Evolutionary conservation across 371 early-diverging fungal genomes (phyloP), one percentile per base, ranked within the genome.

Genomic region (Mucor saturninus): DNA sequence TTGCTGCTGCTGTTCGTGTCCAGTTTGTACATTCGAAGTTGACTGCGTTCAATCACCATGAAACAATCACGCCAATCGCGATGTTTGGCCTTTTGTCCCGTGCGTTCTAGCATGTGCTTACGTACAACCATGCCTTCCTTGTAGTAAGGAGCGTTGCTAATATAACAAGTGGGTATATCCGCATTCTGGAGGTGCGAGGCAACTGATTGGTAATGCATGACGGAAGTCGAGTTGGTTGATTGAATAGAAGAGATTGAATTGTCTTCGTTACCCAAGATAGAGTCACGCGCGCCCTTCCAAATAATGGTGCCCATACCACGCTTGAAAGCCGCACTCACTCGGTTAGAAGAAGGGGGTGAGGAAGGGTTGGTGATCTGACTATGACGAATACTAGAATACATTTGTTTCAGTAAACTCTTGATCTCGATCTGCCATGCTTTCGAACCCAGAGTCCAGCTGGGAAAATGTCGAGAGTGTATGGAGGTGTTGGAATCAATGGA

Each of bases 11-110:
- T 49, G 5, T 39, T 68, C 56, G 37, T 67, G 40, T 91, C 93
- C 54, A 89, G 76, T 63, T 89, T 86, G 77, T 89, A 93, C 91
- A 95, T 89, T 28, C 82, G 79, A 9, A 93, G 78, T 29, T 91
- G 87, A 14, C 91, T 93, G 31, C 86, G 86, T 42, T 87, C 91
- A 31, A 88, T 76, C 1, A 92, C 83, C 46, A 91, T 85, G 40
- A 89, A 84, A 66, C 90, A 83, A 29, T 92, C 83, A 60, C 87
- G 90, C 96, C 96, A 96, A 11, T 84, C 81, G 6, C 95, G 85
- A 63, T 89, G 77, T 39, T 86, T 83, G 8, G 96, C 93, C 74
- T 91, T 90, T 61, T 86, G 84, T 52, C 87, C 91, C 2, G 83
- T 77, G 3, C 84, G 74, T 65, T 93, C 93, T 56, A 86, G 79